These are phyloP conservation scores for Boletus coccyginus DNA, from an alignment of 768 basidiomycete species.

Conservation along the genomic window DNA sequence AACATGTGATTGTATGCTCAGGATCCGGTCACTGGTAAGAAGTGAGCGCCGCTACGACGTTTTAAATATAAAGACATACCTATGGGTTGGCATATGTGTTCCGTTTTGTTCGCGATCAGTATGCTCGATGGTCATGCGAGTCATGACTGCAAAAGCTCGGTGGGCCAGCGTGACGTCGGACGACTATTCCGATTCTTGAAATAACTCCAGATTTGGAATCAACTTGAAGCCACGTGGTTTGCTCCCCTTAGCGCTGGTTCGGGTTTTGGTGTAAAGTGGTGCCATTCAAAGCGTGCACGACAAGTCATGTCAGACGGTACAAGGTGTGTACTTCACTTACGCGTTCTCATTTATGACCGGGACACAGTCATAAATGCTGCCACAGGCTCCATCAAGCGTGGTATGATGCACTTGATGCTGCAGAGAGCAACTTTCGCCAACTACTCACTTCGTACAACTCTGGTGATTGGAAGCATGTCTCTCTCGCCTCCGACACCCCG, in stretches of 20 bases:
- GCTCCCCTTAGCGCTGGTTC: background rate
- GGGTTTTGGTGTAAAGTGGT: background rate
- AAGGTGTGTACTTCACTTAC: slow-evolving; percentile 37
- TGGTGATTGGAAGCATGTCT: slow-evolving; percentile 79
- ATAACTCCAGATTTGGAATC: background rate
- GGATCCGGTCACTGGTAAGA: slow-evolving; percentile 49
- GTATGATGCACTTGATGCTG: slow-evolving; percentile 70
- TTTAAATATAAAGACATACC: slow-evolving; percentile 3
- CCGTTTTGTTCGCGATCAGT: background rate
- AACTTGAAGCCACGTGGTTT: slow-evolving; percentile 3
- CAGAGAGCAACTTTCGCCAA: slow-evolving; percentile 75
- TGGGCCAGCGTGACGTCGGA: background rate
- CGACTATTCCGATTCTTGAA: background rate
- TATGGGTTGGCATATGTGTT: background rate
- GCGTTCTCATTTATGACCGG: background rate
- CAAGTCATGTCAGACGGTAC: slow-evolving; percentile 56
- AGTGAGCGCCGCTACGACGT: slow-evolving; percentile 5
- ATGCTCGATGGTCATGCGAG: slow-evolving; percentile 6
- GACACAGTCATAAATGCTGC: background rate
- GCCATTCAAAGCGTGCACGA: background rate
- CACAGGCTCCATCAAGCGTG: slow-evolving; percentile 78
- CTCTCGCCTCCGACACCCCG: slow-evolving; percentile 39
- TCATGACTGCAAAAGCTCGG: background rate
- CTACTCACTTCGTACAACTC: slow-evolving; percentile 70
- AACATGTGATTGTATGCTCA: slow-evolving; percentile 94